phyloP scores from a whole-genome alignment of 225 moss, liverwort and hornwort species.

The Pseudisothecium myosuroides region DNA sequence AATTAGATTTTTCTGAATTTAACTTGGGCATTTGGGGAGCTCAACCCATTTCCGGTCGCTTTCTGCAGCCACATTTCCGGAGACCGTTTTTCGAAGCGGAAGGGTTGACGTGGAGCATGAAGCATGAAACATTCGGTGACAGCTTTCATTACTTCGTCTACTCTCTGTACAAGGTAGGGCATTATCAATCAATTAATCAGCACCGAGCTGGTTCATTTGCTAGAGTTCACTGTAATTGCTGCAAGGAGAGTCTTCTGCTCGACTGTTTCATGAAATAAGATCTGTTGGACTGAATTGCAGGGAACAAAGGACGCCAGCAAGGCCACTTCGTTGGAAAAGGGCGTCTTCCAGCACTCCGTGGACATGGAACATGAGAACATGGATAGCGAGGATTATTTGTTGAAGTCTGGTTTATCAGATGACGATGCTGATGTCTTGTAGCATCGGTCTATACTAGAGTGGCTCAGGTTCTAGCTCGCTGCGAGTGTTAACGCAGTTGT shows the following conservation, averaged over 20 bases:
- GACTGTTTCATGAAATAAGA: neutral
- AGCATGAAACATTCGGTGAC: conserved; percentile 67
- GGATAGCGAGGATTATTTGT: conserved; percentile 71
- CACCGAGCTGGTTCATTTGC: neutral
- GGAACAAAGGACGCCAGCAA: conserved; percentile 36
- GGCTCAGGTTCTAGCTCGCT: neutral
- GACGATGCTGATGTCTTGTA: neutral
- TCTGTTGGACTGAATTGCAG: conserved; percentile 16
- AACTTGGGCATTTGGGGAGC: neutral
- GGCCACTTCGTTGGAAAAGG: neutral
- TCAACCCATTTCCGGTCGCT: neutral
- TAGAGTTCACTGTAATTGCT: neutral
- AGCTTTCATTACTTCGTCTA: conserved; percentile 91
- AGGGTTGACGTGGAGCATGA: conserved; percentile 79
- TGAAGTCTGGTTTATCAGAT: conserved; percentile 49
- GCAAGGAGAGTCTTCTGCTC: neutral
- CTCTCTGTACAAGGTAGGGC: conserved; percentile 58
- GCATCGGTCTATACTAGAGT: neutral
- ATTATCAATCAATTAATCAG: neutral
- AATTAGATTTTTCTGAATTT: neutral
- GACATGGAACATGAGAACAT: conserved; percentile 80
- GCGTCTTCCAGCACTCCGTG: neutral
- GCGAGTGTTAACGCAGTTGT: neutral
- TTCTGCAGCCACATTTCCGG: conserved; percentile 79
- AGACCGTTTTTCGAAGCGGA: conserved; percentile 70